Percentiles rank a stretch among this genome's conserved stretches.
These are phyloP conservation scores for Corymbia maculata DNA, from an alignment of 345 rosid species.

Conservation along the genomic window DNA sequence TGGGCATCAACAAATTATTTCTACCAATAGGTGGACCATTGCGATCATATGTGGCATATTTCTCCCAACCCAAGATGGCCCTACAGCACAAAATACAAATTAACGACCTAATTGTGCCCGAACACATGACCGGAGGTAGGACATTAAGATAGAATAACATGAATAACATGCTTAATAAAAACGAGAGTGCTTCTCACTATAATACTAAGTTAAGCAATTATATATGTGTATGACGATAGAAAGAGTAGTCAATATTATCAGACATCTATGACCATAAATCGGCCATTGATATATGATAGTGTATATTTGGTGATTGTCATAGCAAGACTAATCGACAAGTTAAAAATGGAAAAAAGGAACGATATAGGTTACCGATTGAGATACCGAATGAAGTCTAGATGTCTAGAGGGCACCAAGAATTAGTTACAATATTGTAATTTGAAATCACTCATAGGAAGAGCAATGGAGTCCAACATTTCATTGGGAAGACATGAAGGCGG, in stretches of 20 bases:
- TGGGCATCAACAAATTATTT: neutral
- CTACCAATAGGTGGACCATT: neutral
- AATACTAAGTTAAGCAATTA: neutral
- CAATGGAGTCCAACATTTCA: neutral
- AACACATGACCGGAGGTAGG: neutral
- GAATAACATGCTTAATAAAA: neutral
- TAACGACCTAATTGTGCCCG: neutral
- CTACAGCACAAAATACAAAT: accelerated
- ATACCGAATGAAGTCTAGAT: neutral
- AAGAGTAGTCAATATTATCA: neutral
- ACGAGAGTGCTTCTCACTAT: neutral
- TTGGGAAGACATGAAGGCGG: neutral
- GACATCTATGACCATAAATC: no score
- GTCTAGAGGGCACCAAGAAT: neutral
- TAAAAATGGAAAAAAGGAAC: no score
- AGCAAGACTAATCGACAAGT: no score
- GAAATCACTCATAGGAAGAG: neutral
- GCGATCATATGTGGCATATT: neutral
- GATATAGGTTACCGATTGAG: no score
- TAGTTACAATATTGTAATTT: neutral
- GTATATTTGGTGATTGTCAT: no score
- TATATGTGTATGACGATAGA: neutral
- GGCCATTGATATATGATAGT: no score
- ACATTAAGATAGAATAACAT: neutral
- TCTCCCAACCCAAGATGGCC: neutral